Conservation (phyloP, 2,329 filamentous ascomycete species). For the Chaetomium sp. region DNA sequence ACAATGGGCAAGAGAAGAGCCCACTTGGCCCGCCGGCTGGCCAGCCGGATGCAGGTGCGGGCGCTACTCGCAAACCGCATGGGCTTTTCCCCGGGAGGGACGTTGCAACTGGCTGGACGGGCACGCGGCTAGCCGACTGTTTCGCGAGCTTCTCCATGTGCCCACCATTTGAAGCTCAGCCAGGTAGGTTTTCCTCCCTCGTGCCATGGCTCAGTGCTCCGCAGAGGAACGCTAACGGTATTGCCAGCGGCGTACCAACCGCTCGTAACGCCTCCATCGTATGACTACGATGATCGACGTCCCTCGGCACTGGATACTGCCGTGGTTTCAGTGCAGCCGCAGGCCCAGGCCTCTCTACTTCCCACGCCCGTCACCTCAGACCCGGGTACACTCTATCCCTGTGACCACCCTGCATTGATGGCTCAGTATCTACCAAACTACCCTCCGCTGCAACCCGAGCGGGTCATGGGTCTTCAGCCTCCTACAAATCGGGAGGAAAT, state of each 20-base stretch:
- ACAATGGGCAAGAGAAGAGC: constrained; percentile 41
- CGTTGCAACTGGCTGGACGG: constrained; percentile 34
- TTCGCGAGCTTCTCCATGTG: constrained; percentile 42
- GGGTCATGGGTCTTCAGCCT: constrained; percentile 33
- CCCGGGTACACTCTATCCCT: constrained; percentile 37
- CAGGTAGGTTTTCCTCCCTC: constrained; percentile 38
- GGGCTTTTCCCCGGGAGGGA: constrained; percentile 26
- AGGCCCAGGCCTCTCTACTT: constrained; percentile 25
- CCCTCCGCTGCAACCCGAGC: constrained; percentile 43
- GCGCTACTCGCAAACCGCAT: constrained; percentile 25
- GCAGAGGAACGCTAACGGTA: constrained; percentile 21
- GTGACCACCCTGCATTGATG: constrained; percentile 37
- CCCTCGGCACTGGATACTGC: constrained; percentile 33
- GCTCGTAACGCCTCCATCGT: constrained; percentile 38
- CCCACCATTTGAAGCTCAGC: constrained; percentile 40
- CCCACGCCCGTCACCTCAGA: constrained; percentile 37
- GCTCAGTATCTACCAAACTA: constrained; percentile 42
- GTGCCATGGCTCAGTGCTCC: neutral
- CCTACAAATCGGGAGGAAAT: constrained; percentile 43
- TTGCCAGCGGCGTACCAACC: constrained; percentile 30
- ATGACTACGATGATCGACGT: constrained; percentile 31
- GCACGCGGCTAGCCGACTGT: constrained; percentile 40
- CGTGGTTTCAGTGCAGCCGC: constrained; percentile 31
- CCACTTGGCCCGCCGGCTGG: constrained; percentile 25
- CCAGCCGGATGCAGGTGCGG: constrained; percentile 30